Base-by-base conservation (phyloP, 495 filamentous ascomycete genomes). In the Glutinoglossum americanum region DNA sequence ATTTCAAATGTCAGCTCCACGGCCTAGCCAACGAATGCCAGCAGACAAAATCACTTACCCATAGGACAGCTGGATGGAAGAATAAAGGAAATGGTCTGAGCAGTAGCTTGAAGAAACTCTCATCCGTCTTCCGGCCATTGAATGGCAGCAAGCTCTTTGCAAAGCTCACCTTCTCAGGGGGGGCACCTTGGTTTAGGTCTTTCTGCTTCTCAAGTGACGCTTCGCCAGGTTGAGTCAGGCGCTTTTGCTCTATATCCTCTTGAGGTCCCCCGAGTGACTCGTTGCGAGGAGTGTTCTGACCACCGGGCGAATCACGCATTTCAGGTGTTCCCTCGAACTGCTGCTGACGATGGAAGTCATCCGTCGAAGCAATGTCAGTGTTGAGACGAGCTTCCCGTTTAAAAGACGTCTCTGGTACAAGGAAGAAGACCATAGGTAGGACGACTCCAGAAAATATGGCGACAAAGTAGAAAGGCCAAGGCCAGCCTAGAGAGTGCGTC, bases 361-460 rank as follows among this genome's bases (percentile, higher is more conserved):
- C 56, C 30, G 48, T 57, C 51, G 58, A 17, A 64, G 66, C 67
- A 26, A 76, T 71, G 57, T 85, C 81, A 15, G 76, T 80, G 63
- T 88, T 87, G 39, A 87, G 67, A 51, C 74, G 62, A 11, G 76
- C 67, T 1, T 81, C 73, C 4, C 89, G 78, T 21, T 74, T 74
- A 64, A 77, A 96, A 4, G 87, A 80, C 1, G 87, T 96, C 64
- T 96, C 89, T 0, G 89, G 89, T 27, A 87, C 83, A 61, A 89
- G 84, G 60, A 94, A 76, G 61, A 87, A 72, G 39, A 68, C 64
- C 21, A 68, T 33, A 0, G 69, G 69, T 17, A 73, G 57, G 59
- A 72, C 61, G 11, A 57, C 70, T 7, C 60, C 70, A 23, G 68
- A 45, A 60, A 73, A 72, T 55, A 73, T 73, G 53, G 70, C 70